Percentiles rank a stretch among this genome's conserved stretches.
These are phyloP conservation scores for Penicillium samsonianum DNA, from an alignment of 495 filamentous ascomycete species.

Conservation along the genomic window DNA sequence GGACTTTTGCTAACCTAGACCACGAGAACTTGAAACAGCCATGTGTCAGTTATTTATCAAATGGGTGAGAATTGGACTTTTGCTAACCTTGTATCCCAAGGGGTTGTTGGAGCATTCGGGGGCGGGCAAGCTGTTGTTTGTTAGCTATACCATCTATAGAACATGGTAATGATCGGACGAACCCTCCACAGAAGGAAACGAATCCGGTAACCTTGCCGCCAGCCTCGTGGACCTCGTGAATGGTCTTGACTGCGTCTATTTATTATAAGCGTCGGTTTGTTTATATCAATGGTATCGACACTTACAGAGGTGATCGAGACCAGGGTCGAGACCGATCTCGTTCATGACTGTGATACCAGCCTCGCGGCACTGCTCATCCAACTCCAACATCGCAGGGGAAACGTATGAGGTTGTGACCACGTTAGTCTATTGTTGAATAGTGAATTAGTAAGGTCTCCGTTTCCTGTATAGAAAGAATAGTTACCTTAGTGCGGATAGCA, in stretches of 20 bases:
- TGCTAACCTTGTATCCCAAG: conserved; percentile 73
- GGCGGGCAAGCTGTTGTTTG: conserved; percentile 54
- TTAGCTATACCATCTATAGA: background rate
- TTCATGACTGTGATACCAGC: conserved; percentile 98
- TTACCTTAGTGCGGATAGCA: conserved; percentile 77
- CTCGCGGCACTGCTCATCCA: conserved; percentile 79
- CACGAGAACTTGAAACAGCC: conserved; percentile 63
- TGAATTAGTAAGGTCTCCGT: background rate
- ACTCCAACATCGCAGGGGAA: conserved; percentile 86
- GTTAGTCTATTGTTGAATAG: conserved; percentile 62
- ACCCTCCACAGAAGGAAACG: conserved; percentile 84
- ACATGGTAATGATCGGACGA: background rate
- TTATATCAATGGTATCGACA: background rate
- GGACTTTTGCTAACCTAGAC: conserved; percentile 48
- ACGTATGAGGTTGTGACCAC: conserved; percentile 97
- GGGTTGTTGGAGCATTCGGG: conserved; percentile 88
- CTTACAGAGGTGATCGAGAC: conserved; percentile 32
- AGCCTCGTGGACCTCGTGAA: conserved; percentile 72
- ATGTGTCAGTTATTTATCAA: conserved; percentile 1
- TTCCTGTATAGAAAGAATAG: background rate
- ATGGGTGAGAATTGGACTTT: background rate
- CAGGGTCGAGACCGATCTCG: conserved; percentile 76
- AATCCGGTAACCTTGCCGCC: conserved; percentile 87
- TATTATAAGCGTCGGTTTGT: conserved; percentile 28
- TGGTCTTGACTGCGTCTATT: conserved; percentile 86